These are phyloP conservation scores for Clonostachys rhizophaga DNA, from an alignment of 2,329 filamentous ascomycete species.

Conservation along the genomic window DNA sequence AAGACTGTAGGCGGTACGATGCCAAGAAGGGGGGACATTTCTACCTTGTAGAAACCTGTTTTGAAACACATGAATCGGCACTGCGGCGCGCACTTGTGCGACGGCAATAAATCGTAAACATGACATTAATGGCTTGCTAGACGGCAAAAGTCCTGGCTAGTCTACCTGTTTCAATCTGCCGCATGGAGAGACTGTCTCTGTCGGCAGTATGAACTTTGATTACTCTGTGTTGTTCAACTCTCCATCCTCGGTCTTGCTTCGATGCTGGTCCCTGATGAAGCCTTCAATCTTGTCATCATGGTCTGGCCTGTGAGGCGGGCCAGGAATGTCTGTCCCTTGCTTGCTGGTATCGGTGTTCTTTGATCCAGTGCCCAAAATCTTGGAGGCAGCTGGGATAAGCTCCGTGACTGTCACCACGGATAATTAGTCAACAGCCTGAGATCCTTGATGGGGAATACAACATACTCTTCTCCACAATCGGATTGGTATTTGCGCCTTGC, in stretches of 20 bases:
- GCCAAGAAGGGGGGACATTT: slow-evolving; percentile 58
- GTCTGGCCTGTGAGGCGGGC: slow-evolving; percentile 34
- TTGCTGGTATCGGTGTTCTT: slow-evolving; percentile 11
- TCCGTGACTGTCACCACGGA: slow-evolving; percentile 27
- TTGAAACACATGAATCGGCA: too few species aligned
- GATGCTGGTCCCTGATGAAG: slow-evolving; percentile 47
- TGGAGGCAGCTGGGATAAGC: slow-evolving; percentile 35
- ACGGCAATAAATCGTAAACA: too few species aligned
- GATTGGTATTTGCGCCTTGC: slow-evolving; percentile 17
- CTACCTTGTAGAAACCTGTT: neutral
- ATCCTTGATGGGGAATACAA: neutral
- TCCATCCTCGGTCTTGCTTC: slow-evolving; percentile 31
- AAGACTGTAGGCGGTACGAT: slow-evolving; percentile 44
- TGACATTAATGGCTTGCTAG: too few species aligned
- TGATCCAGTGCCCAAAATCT: slow-evolving; percentile 23
- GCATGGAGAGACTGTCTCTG: too few species aligned
- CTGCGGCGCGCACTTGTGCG: too few species aligned
- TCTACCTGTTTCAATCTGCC: too few species aligned
- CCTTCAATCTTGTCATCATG: slow-evolving; percentile 46
- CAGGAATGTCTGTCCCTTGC: slow-evolving; percentile 14
- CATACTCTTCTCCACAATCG: slow-evolving; percentile 37
- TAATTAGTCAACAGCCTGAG: neutral
- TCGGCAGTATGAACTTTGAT: too few species aligned
- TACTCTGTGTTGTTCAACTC: neutral
- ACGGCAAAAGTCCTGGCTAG: too few species aligned